Evolutionary conservation across 2,329 filamentous ascomycete species (phyloP).

Genomic region (Aspergillus ruber): DNA sequence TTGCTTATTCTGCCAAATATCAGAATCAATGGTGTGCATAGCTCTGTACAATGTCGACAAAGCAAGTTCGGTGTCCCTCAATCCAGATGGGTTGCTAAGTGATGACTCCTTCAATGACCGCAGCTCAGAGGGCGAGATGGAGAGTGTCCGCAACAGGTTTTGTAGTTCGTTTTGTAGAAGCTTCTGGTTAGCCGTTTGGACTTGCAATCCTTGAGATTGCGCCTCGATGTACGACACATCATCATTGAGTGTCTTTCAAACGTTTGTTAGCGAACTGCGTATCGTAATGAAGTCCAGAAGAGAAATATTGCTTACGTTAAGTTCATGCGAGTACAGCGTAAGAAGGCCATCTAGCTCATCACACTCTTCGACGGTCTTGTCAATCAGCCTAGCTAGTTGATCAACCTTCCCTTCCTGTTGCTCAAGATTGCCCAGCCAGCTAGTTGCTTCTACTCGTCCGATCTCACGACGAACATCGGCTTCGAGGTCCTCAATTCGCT

Average conservation of each 20-base stretch:
- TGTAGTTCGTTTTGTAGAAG: slow-evolving; percentile 84
- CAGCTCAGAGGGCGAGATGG: slow-evolving; percentile 71
- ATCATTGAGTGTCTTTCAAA: slow-evolving; percentile 77
- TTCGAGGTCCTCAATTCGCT: slow-evolving; percentile 74
- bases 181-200: slow-evolving; percentile 95
- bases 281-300: background rate
- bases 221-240: slow-evolving; percentile 97
- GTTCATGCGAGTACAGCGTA: slow-evolving; percentile 88
- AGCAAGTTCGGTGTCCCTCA: slow-evolving; percentile 71
- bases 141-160: slow-evolving; percentile 81
- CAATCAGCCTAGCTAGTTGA: slow-evolving; percentile 77
- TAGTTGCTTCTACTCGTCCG: slow-evolving; percentile 83
- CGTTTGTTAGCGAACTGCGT: slow-evolving; percentile 17
- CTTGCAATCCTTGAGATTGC: slow-evolving; percentile 91
- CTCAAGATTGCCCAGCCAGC: slow-evolving; percentile 76
- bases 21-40: slow-evolving; percentile 87
- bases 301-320: slow-evolving; percentile 60
- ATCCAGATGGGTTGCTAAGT: slow-evolving; percentile 61
- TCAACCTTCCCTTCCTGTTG: slow-evolving; percentile 87
- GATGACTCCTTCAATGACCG: slow-evolving; percentile 67
- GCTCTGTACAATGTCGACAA: slow-evolving; percentile 82
- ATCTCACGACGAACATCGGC: slow-evolving; percentile 79
- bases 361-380: slow-evolving; percentile 86
- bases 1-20: slow-evolving; percentile 54
- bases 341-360: slow-evolving; percentile 92